A percentile compares a stretch with the other conserved stretches of the same genome.
phyloP scores from a whole-genome alignment of 2,329 filamentous ascomycete genomes.

The Podosphaera fusca region DNA sequence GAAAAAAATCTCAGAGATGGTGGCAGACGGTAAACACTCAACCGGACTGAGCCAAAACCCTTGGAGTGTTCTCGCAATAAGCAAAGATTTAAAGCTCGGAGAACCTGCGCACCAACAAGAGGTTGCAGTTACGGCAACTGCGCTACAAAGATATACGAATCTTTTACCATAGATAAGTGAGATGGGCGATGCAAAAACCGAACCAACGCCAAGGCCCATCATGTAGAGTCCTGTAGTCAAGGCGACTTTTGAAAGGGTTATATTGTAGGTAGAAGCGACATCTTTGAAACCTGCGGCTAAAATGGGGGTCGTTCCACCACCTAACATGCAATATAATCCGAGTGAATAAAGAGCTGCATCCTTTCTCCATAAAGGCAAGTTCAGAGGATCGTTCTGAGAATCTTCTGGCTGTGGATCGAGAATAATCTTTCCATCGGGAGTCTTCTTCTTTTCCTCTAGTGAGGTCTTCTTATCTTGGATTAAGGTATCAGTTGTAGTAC shows the following conservation, averaged over 20 bases:
- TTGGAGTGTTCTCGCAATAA: constrained; percentile 66
- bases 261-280: constrained; percentile 41
- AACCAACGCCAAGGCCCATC: constrained; percentile 74
- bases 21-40: constrained; percentile 79
- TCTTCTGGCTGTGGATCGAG: constrained; percentile 84
- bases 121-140: constrained; percentile 53
- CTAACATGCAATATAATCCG: constrained; percentile 81
- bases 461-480: constrained; percentile 4
- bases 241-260: constrained; percentile 50
- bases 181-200: constrained; percentile 65
- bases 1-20: constrained; percentile 91
- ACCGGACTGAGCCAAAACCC: constrained; percentile 75
- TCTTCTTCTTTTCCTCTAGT: constrained; percentile 39
- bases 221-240: constrained; percentile 84
- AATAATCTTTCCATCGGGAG: constrained; percentile 61
- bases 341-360: constrained; percentile 60
- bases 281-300: constrained; percentile 75
- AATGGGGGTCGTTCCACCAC: constrained; percentile 77
- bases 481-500: constrained; percentile 21
- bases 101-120: constrained; percentile 74
- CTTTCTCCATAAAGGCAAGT: constrained; percentile 67
- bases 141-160: constrained; percentile 63
- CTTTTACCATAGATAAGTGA: constrained; percentile 81
- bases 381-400: constrained; percentile 71
- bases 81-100: constrained; percentile 54